A percentile compares a stretch with the other conserved stretches of the same genome.
Evolutionary conservation across 345 rosid genomes (phyloP).

Genomic region (Salix caprea): DNA sequence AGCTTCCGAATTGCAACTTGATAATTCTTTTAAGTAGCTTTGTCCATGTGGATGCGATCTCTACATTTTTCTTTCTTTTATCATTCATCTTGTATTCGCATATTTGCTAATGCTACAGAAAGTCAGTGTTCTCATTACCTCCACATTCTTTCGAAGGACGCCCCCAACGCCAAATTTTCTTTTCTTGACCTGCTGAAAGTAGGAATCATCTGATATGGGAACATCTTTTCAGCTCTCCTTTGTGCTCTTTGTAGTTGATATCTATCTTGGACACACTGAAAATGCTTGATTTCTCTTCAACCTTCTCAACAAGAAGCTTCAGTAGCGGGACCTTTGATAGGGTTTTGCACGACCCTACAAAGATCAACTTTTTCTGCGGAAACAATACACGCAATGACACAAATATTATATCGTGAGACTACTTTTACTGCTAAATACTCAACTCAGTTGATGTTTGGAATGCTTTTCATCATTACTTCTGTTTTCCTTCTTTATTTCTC

Average conservation of each 20-base stretch:
- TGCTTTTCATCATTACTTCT: no score
- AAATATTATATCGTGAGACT: neutral
- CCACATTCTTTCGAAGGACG: neutral
- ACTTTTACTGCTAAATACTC: neutral
- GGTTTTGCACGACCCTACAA: conserved; percentile 82
- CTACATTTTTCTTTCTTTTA: no score
- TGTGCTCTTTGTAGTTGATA: conserved; percentile 25
- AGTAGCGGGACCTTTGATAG: conserved; percentile 73
- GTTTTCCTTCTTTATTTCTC: neutral
- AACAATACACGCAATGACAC: neutral
- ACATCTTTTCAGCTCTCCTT: conserved; percentile 23
- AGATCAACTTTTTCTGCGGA: conserved; percentile 75
- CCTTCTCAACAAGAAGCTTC: conserved; percentile 75
- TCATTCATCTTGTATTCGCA: neutral
- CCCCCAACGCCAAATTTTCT: neutral
- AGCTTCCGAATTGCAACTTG: no score
- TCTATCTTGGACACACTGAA: conserved; percentile 40
- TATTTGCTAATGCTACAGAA: neutral
- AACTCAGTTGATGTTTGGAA: neutral
- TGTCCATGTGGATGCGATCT: no score
- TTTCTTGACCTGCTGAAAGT: neutral
- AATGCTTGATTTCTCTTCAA: conserved; percentile 63
- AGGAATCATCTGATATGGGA: conserved; percentile 13
- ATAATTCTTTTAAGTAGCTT: no score
- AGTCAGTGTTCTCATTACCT: neutral